Percentiles rank a stretch among this genome's conserved stretches.
phyloP scores from a whole-genome alignment of 352 stramenopile genomes.

The Salisapilia sapeloensis region DNA sequence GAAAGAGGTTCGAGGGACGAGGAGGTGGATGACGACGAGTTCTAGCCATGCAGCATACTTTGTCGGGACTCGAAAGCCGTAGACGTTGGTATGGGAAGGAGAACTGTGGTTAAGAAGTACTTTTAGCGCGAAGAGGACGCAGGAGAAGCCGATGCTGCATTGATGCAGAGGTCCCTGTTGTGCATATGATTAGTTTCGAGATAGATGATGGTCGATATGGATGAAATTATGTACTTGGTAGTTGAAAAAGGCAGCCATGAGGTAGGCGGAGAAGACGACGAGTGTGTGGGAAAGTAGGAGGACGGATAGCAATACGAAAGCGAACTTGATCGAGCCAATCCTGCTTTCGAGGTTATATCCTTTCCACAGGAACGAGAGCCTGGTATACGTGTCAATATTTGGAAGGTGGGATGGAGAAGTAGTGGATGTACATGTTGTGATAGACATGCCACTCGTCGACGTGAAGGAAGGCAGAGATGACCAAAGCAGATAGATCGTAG shows the following conservation, averaged over 20 bases:
- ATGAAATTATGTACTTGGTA: constrained; percentile 4
- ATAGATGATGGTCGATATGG: too few species aligned
- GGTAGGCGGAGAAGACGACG: constrained; percentile 20
- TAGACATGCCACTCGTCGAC: constrained; percentile 76
- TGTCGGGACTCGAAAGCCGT: constrained; percentile 61
- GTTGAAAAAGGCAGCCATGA: constrained; percentile 11
- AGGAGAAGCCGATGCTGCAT: constrained; percentile 65
- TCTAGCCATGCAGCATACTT: constrained; percentile 83
- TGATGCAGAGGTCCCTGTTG: constrained; percentile 18
- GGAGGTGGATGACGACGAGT: constrained; percentile 63
- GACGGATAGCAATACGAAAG: constrained; percentile 22
- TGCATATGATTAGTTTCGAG: too few species aligned
- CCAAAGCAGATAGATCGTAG: too few species aligned
- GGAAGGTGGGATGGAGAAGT: constrained; percentile 5
- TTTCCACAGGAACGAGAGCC: constrained; percentile 72
- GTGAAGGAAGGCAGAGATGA: constrained; percentile 70
- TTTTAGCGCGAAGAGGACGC: constrained; percentile 67
- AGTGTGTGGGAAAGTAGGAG: constrained; percentile 44
- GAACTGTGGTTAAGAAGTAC: constrained; percentile 67
- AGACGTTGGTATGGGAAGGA: constrained; percentile 34
- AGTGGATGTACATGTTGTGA: constrained; percentile 67
- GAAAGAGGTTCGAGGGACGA: constrained; percentile 71
- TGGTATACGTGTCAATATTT: constrained; percentile 12
- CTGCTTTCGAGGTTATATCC: constrained; percentile 54
- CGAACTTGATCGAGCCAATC: constrained; percentile 33